These are phyloP conservation scores for Starmerella khaoyaiensis DNA, from an alignment of 805 yeast species.

Conservation along the genomic window DNA sequence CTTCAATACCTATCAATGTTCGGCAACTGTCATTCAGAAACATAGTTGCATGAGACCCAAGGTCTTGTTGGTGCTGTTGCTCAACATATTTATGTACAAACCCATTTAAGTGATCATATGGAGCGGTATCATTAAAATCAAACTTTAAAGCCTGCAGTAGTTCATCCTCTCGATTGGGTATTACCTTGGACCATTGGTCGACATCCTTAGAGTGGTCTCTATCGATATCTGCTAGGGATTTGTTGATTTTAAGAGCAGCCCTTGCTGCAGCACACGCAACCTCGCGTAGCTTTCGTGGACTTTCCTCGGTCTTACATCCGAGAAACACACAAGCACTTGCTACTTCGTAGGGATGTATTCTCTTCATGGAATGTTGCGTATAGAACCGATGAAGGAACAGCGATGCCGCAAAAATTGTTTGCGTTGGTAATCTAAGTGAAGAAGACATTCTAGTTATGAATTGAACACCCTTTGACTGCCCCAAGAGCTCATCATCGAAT, in stretches of 20 bases:
- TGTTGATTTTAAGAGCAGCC: constrained; percentile 34
- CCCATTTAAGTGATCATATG: constrained; percentile 22
- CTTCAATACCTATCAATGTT: constrained; percentile 27
- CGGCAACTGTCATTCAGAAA: constrained; percentile 32
- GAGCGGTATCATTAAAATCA: constrained; percentile 35
- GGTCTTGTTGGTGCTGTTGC: constrained; percentile 6
- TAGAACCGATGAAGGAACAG: constrained; percentile 41
- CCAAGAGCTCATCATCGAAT: constrained; percentile 31
- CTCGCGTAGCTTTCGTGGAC: constrained; percentile 37
- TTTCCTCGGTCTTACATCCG: constrained; percentile 43
- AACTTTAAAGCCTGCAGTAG: constrained; percentile 36
- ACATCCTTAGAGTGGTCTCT: constrained; percentile 36
- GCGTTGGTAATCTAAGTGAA: constrained; percentile 35
- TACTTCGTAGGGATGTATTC: constrained; percentile 38
- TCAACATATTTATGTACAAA: constrained; percentile 12
- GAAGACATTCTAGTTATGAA: constrained; percentile 36
- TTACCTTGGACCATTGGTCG: constrained; percentile 40
- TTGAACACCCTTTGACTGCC: constrained; percentile 37
- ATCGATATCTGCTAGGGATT: constrained; percentile 28
- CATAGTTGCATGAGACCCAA: constrained; percentile 14
- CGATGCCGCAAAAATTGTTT: constrained; percentile 38
- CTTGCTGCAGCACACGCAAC: constrained; percentile 39
- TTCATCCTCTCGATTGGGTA: constrained; percentile 36
- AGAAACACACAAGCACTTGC: constrained; percentile 41
- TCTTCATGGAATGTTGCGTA: constrained; percentile 33